Evolutionary conservation across 257 asterid genomes (phyloP), one percentile per base, ranked within the genome.

Genomic region (Phtheirospermum japonicum): DNA sequence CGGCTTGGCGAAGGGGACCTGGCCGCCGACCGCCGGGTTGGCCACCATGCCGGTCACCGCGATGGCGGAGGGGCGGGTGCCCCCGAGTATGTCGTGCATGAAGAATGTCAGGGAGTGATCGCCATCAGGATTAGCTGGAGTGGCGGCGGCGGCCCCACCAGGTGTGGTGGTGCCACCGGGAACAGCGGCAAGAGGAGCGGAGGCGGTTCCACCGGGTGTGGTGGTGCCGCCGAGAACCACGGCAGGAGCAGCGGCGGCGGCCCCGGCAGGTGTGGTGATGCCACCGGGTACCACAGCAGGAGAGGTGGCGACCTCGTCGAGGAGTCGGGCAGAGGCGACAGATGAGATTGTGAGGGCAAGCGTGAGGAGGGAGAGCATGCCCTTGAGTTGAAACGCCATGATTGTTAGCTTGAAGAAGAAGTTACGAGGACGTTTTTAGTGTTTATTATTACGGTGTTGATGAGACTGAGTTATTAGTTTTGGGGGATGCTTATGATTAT

Each of bases 71-170:
- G 97, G 95, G 39, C 79, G 90, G 28, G 82, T 66, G 13, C 97
- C 97, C 4, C 97, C 97, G 0, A 90, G 88, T 13, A 87, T 85
- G 73, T 90, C 97, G 48, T 90, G 97, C 97, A 90, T 79, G 80
- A 81, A 90, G 76, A 87, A 90, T n/a, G 93, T 73, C 9, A 85
- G 75, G 2, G 80, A 17, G 58, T 84, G 87, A 33, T 76, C 84
- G 0, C 72, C 72, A 61, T 20, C 61, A 0, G 60, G 37, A n/a
- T 50, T 70, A 16, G 52, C 73, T 4, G 81, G 56, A 1, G 59
- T 39, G 36, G 73, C 16, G 52, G 65, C 37, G 0, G 48, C 54
- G 26, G 52, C 49, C 4, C 49, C 49, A 11, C 9, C 64, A 56
- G 49, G 6, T 42, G 50, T n/a, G 30, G 46, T 26, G 23, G 66